Percentiles rank a stretch among this genome's conserved stretches.
Evolutionary conservation across 257 asterid species (phyloP).

Genomic region (Nicotiana otophora): DNA sequence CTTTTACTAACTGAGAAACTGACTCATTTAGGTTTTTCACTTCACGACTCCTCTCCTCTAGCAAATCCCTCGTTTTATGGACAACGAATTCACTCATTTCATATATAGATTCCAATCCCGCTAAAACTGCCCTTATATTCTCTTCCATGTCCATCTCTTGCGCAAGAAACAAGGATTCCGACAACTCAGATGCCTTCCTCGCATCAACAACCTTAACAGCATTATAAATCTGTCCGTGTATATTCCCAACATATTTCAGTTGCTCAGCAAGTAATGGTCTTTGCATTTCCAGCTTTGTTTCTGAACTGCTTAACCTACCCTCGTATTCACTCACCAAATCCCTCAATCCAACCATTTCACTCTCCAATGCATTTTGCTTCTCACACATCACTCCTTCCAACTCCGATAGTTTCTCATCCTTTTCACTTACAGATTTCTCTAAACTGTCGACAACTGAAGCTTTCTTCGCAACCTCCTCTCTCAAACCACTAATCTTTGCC

Average conservation of each 20-base stretch:
- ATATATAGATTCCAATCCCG: slow-evolving; percentile 82
- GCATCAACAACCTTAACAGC: slow-evolving; percentile 76
- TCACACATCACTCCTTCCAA: slow-evolving; percentile 48
- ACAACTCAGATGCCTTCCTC: slow-evolving; percentile 58
- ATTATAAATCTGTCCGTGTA: slow-evolving; percentile 65
- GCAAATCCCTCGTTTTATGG: slow-evolving; percentile 57
- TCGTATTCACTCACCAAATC: slow-evolving; percentile 49
- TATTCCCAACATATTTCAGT: slow-evolving; percentile 52
- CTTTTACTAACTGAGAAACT: slow-evolving; percentile 61
- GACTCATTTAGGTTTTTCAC: slow-evolving; percentile 58
- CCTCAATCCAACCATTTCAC: slow-evolving; percentile 50
- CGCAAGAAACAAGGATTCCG: slow-evolving; percentile 84
- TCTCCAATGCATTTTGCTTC: slow-evolving; percentile 45
- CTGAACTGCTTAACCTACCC: slow-evolving; percentile 22
- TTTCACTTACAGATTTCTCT: slow-evolving; percentile 44
- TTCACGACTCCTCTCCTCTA: slow-evolving; percentile 65
- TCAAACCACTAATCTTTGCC: slow-evolving; percentile 67
- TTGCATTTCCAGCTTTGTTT: slow-evolving; percentile 46
- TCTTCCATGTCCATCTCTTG: slow-evolving; percentile 86
- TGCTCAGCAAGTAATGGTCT: slow-evolving; percentile 72
- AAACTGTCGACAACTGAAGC: slow-evolving; percentile 42
- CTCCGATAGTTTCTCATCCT: slow-evolving; percentile 40
- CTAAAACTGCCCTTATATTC: slow-evolving; percentile 76
- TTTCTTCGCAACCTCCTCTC: slow-evolving; percentile 65
- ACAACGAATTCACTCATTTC: slow-evolving; percentile 66